Base-by-base conservation (phyloP, 2,329 filamentous ascomycete species). In the Aspergillus viridinutans region DNA sequence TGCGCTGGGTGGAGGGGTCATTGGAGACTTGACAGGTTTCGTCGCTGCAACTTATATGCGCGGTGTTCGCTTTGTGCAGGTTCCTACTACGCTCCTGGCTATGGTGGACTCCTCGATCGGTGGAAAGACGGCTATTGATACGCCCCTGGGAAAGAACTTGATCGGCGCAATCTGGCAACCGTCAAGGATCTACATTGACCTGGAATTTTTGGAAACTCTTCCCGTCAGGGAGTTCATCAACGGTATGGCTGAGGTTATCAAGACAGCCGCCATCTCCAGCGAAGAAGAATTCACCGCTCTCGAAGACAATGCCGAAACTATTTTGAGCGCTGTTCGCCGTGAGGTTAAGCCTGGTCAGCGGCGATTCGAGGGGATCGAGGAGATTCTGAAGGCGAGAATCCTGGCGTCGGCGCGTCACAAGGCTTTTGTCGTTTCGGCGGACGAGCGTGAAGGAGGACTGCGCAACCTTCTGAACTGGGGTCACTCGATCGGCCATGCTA, bases 81-180 rank as follows among this genome's bases (percentile, higher is more conserved):
- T 99, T 49, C 94, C 94, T 1, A 99, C 94, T 9, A 96, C 92
- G 0, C 81, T 99, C 56, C 82, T 99, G 53, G 86, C 94, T 62
- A 99, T 99, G 94, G 94, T 99, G 45, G 94, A 99, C 76, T 97
- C 93, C 49, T 96, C 92, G 40, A 97, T 99, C 70, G 94, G 94
- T 60, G 94, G 94, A 61, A 99, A 99, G 81, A 99, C 94, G 9
- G 94, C 94, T 56, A 97, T 99, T 74, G 94, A 99, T 72, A 96
- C 91, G 0, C 92, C 93, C 7, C 85, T 92, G 72, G 94, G 94
- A 59, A 99, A 99, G 81, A 99, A 99, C 72, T 78, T 99, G 60
- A 87, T 99, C 56, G 94, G 94, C 3, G 87, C 93, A 35, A 97
- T 99, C 76, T 97, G 93, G 92, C 94, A 99, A 73, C 94, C 94